Evolutionary conservation across 225 moss, liverwort and hornwort species (phyloP).

Genomic region (Ulota crispa): DNA sequence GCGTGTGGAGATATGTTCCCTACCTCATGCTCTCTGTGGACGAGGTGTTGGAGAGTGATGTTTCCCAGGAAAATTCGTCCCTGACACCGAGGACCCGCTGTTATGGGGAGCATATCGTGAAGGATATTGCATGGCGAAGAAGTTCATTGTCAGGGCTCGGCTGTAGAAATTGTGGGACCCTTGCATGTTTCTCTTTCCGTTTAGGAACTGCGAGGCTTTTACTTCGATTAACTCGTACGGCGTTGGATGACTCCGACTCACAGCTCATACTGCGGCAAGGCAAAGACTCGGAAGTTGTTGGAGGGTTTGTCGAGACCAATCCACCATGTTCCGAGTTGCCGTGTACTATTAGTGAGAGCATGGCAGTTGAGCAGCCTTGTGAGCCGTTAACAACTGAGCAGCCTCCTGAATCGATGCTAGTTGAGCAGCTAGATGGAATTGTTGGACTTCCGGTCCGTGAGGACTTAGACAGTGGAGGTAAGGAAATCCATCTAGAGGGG

Average conservation of each 20-base stretch:
- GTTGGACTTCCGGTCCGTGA: constrained; percentile 17
- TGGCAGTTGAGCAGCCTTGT: constrained; percentile 16
- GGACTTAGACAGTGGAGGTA: constrained; percentile 23
- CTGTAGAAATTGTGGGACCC: constrained; percentile 19
- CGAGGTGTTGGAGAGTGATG: constrained; percentile 24
- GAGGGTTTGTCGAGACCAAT: constrained; percentile 18
- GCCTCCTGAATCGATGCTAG: constrained; percentile 13
- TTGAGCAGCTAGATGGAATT: constrained; percentile 20
- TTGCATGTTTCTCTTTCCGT: constrained; percentile 22
- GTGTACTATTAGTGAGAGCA: constrained; percentile 13
- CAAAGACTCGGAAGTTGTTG: constrained; percentile 13
- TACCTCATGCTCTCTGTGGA: constrained; percentile 42
- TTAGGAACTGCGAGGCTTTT: constrained; percentile 31
- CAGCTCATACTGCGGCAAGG: constrained; percentile 11
- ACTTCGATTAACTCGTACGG: constrained; percentile 22
- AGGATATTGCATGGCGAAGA: constrained; percentile 25
- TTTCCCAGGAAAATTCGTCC: constrained; percentile 5
- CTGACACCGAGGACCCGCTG: constrained; percentile 17
- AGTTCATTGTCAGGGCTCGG: constrained; percentile 19
- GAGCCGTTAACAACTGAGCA: constrained; percentile 13
- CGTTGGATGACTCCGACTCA: constrained; percentile 10
- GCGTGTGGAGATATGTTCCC: constrained; percentile 44
- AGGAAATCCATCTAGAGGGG: constrained; percentile 12
- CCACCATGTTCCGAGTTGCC: constrained; percentile 1
- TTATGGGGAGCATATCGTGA: constrained; percentile 19